Percentiles rank a stretch among this genome's conserved stretches.
Conservation (phyloP, 2,329 filamentous ascomycete genomes). For the Venturia effusa region DNA sequence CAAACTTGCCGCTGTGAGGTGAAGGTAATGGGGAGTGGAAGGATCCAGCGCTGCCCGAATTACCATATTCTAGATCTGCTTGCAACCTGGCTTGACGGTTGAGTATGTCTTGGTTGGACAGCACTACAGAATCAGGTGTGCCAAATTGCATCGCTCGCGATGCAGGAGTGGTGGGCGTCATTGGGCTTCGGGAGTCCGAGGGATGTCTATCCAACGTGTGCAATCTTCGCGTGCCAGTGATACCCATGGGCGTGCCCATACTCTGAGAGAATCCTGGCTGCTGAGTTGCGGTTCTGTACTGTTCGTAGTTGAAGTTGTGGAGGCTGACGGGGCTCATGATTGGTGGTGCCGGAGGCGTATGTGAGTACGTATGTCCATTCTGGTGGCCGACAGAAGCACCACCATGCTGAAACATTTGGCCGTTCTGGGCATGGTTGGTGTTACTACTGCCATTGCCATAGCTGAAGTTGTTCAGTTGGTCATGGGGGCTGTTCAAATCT, state of each 20-base stretch:
- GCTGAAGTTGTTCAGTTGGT: slow-evolving; percentile 39
- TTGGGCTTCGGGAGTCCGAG: slow-evolving; percentile 65
- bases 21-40: slow-evolving; percentile 86
- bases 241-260: slow-evolving; percentile 16
- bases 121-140: slow-evolving; percentile 60
- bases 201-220: slow-evolving; percentile 43
- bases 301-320: slow-evolving; percentile 61
- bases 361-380: slow-evolving; percentile 56
- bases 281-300: slow-evolving; percentile 54
- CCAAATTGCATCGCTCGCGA: slow-evolving; percentile 59
- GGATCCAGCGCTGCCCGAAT: slow-evolving; percentile 72
- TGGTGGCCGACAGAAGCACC: slow-evolving; percentile 52
- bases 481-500: slow-evolving; percentile 31
- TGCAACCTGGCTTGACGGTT: slow-evolving; percentile 53
- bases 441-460: slow-evolving; percentile 44
- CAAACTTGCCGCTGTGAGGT: slow-evolving; percentile 56
- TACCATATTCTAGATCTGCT: slow-evolving; percentile 85
- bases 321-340: slow-evolving; percentile 88
- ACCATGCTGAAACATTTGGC: slow-evolving; percentile 39
- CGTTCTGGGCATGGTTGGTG: slow-evolving; percentile 19
- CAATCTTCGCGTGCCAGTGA: slow-evolving; percentile 24
- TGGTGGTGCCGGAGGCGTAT: slow-evolving; percentile 82
- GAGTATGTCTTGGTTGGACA: slow-evolving; percentile 68
- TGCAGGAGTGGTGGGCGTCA: slow-evolving; percentile 77
- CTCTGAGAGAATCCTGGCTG: slow-evolving; percentile 30